Base-by-base conservation (phyloP, 2,329 filamentous ascomycete species). In the Ramularia collo-cygni region DNA sequence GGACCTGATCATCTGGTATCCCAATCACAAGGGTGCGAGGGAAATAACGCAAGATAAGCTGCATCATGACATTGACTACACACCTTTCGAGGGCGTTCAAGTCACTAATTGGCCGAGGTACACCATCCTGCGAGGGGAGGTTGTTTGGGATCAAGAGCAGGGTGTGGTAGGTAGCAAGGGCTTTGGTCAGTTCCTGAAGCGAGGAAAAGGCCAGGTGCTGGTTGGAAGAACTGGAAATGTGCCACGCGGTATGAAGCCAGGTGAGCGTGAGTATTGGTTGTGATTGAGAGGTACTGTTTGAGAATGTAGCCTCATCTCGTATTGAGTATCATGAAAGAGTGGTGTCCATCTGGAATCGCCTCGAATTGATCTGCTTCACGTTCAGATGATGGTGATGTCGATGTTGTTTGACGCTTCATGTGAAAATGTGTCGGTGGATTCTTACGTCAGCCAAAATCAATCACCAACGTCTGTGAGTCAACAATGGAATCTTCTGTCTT, bases 61-160 rank as follows among this genome's bases (percentile, higher is more conserved):
- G 46, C 76, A 81, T 56, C 77, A 81, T 53, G 67, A 75, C 44
- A 70, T 77, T 2, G 76, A 81, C 51, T 79, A 81, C 51, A 79
- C 76, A 7, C 76, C 77, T 0, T 81, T 74, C 49, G 76, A 81
- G 54, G 76, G 76, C 0, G 66, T 64, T 35, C 61, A 53, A n/a
- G 52, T 81, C 28, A 66, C 64, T 18, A 75, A 81, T 42, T 81
- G 77, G 77, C 77, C 77, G 8, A 64, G 77, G 14, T 79, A 74
- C 52, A 80, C 76, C 0, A 64, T 81, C 6, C 47, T 82, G 29
- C 60, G 77, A 40, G 77, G 77, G 0, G 59, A 72, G 44, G 66
- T 81, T 0, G 71, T 79, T 1, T 81, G 72, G 75, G 72, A 75
- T 47, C 65, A 66, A 27, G 72, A 75, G 10, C 60, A 65, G n/a